Conservation (phyloP, 164 flowering plant genomes). For the Houttuynia cordata region DNA sequence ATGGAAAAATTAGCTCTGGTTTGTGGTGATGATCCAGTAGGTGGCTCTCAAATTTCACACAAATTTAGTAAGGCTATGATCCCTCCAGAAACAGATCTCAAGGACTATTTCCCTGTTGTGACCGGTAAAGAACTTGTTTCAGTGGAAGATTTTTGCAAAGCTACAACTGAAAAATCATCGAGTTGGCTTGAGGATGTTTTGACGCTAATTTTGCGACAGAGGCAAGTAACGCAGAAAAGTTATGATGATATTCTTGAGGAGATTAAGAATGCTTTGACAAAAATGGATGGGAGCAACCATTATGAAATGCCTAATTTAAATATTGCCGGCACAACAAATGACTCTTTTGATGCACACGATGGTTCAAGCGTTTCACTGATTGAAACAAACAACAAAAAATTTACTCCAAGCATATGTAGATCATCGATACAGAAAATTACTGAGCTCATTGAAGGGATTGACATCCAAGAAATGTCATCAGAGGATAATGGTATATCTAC, state of each 20-base stretch:
- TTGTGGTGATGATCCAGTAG: slow-evolving; percentile 28
- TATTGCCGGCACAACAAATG: slow-evolving; percentile 15
- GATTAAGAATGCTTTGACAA: slow-evolving; percentile 32
- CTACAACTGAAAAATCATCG: slow-evolving; percentile 14
- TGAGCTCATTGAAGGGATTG: slow-evolving; percentile 62
- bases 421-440: slow-evolving; percentile 50
- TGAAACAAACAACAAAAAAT: slow-evolving; percentile 17
- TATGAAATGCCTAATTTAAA: slow-evolving; percentile 21
- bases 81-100: slow-evolving; percentile 6
- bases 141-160: slow-evolving; percentile 13
- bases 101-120: slow-evolving; percentile 4
- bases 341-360: slow-evolving; percentile 17
- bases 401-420: slow-evolving; percentile 25
- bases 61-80: slow-evolving; percentile 3
- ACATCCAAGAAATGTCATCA: slow-evolving; percentile 14
- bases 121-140: slow-evolving; percentile 50
- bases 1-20: slow-evolving; percentile 87
- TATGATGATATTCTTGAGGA: slow-evolving; percentile 50
- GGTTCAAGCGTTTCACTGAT: slow-evolving; percentile 6
- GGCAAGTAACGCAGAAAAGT: slow-evolving; percentile 33
- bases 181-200: slow-evolving; percentile 64
- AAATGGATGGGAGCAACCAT: slow-evolving; percentile 6
- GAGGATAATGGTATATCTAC: slow-evolving; percentile 17
- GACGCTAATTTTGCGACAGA: slow-evolving; percentile 40
- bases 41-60: slow-evolving; percentile 11